Conservation (phyloP, 2,329 filamentous ascomycete species). For the Fusarium paranaense region DNA sequence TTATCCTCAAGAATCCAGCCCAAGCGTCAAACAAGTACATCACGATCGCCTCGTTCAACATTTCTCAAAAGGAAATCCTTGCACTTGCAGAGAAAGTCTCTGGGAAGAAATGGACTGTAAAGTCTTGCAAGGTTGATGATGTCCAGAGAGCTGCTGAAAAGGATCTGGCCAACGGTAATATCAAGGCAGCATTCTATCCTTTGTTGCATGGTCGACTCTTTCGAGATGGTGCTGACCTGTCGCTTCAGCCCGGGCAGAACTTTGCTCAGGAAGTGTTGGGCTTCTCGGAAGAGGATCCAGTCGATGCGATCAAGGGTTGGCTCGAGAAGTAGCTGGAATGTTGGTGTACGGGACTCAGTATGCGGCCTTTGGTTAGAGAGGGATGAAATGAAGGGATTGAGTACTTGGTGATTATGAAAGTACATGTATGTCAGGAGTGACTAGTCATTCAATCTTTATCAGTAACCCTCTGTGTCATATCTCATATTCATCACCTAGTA, state of each 20-base stretch:
- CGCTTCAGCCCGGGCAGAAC: background rate
- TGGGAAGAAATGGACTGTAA: background rate
- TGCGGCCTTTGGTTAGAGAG: background rate
- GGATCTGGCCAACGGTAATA: background rate
- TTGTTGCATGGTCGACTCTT: constrained; percentile 1
- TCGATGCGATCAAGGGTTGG: constrained; percentile 1
- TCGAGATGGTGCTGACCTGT: background rate
- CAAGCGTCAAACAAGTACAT: background rate
- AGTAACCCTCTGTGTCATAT: background rate
- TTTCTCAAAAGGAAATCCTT: constrained; percentile 4
- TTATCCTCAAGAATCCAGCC: background rate
- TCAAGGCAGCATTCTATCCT: constrained; percentile 4
- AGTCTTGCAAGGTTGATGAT: constrained; percentile 2
- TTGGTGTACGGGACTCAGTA: background rate
- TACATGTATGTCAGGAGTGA: background rate
- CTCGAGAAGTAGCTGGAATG: background rate
- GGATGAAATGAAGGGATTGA: background rate
- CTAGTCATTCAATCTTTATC: background rate
- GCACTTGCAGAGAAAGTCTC: background rate
- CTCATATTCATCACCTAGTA: background rate
- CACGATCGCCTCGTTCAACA: constrained; percentile 8
- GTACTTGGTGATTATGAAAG: too few species aligned
- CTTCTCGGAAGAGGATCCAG: background rate
- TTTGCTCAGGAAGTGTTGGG: background rate
- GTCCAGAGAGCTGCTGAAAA: background rate